Conservation (phyloP, 1,139 yeast species). For the Diutina siamensis region DNA sequence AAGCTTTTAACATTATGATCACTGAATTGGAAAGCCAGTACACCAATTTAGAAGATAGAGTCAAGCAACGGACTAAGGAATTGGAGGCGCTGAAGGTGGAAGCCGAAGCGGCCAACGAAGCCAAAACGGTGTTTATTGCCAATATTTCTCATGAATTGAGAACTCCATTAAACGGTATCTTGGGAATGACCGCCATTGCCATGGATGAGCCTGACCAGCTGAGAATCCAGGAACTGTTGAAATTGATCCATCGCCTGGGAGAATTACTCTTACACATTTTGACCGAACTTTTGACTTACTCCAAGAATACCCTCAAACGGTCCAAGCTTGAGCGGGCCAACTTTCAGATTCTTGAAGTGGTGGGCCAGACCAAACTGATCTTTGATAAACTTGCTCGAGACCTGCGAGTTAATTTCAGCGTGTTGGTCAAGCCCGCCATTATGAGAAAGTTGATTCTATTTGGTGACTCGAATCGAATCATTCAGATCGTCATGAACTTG, state of each 20-base stretch:
- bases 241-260: constrained; percentile 77
- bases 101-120: constrained; percentile 91
- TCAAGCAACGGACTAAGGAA: constrained; percentile 77
- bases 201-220: constrained; percentile 67
- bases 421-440: constrained; percentile 47
- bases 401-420: constrained; percentile 55
- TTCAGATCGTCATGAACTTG: constrained; percentile 79
- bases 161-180: constrained; percentile 89
- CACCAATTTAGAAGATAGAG: constrained; percentile 76
- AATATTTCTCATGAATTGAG: constrained; percentile 91
- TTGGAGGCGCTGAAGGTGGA: constrained; percentile 79
- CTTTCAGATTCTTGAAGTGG: constrained; percentile 65
- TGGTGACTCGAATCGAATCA: constrained; percentile 81
- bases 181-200: constrained; percentile 93
- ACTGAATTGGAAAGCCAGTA: constrained; percentile 80
- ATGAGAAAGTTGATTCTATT: constrained; percentile 51
- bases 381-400: constrained; percentile 76
- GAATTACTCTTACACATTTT: constrained; percentile 76
- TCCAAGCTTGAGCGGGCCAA: constrained; percentile 75
- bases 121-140: constrained; percentile 89
- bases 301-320: constrained; percentile 79
- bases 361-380: constrained; percentile 76
- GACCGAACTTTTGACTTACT: constrained; percentile 79
- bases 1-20: constrained; percentile 85
- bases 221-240: constrained; percentile 47